Conservation (phyloP, 768 basidiomycete species). For the Lyophyllum shimeji region DNA sequence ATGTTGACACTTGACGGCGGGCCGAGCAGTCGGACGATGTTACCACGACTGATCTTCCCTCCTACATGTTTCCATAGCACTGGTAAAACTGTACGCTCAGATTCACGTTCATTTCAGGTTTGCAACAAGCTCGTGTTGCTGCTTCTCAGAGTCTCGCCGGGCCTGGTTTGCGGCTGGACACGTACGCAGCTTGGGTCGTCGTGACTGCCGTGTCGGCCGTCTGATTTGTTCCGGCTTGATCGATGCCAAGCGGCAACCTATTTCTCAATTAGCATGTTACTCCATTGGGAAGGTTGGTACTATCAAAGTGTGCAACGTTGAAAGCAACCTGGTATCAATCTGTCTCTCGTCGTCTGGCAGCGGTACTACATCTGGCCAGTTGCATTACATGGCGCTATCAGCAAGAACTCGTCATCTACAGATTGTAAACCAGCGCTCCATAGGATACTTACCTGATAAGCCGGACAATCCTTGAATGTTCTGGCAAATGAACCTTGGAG, state of each 20-base stretch:
- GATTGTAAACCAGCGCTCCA: not conserved
- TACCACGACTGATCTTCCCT: not conserved
- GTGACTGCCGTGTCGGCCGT: not conserved
- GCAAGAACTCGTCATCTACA: not conserved
- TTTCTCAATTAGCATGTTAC: not conserved
- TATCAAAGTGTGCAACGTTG: not conserved
- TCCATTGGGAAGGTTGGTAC: not conserved
- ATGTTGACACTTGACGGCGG: not conserved
- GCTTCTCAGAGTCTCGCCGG: not conserved
- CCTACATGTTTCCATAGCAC: slow-evolving; percentile 13
- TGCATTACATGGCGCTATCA: slow-evolving; percentile 25
- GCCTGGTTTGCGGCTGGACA: not conserved
- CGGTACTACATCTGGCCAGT: slow-evolving; percentile 12
- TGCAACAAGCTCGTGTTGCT: not conserved
- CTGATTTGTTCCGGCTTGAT: not conserved
- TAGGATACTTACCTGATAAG: slow-evolving; percentile 26
- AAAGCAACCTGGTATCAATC: not conserved
- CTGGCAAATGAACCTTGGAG: slow-evolving; percentile 41
- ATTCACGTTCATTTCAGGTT: not conserved
- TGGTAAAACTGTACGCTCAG: not conserved
- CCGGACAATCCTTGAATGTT: slow-evolving; percentile 43
- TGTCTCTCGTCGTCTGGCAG: not conserved
- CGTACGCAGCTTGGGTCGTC: not conserved
- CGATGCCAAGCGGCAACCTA: not conserved
- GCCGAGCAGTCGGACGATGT: not conserved